phyloP scores from a whole-genome alignment of 192 early-diverging fungal species.

The Coemansia guatemalensis region DNA sequence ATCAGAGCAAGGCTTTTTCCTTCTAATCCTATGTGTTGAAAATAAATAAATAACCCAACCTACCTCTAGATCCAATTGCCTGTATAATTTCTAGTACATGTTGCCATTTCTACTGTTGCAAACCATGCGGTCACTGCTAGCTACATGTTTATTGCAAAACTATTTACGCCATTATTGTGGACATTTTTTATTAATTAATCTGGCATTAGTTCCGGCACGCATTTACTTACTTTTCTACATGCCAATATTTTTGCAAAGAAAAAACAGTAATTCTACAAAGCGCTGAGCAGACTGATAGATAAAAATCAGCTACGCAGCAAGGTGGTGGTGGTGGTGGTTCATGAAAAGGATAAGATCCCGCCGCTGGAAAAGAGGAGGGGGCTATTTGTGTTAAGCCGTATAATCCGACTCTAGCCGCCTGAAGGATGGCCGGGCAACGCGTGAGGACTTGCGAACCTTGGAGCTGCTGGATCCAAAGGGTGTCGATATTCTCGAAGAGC shows the following conservation, averaged over 20 bases:
- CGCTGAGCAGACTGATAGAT: neutral
- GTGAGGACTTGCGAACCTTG: conserved; percentile 52
- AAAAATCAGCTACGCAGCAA: neutral
- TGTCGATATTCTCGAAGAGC: neutral
- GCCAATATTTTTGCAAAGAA: neutral
- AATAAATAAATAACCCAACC: too few relatives aligned
- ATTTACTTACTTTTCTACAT: too few relatives aligned
- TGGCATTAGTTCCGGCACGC: neutral
- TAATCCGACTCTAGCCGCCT: conserved; percentile 45
- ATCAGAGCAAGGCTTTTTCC: too few relatives aligned
- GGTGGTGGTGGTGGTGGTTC: neutral
- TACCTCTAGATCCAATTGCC: too few relatives aligned
- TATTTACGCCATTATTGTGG: too few relatives aligned
- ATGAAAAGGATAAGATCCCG: neutral
- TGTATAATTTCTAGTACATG: too few relatives aligned
- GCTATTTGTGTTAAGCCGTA: conserved; percentile 11
- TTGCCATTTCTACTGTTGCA: too few relatives aligned
- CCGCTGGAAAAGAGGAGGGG: neutral
- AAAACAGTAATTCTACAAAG: neutral
- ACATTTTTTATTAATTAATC: too few relatives aligned
- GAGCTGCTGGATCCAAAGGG: neutral
- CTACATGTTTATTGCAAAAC: too few relatives aligned
- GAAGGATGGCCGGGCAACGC: conserved; percentile 44
- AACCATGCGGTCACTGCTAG: too few relatives aligned
- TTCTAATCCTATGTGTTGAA: too few relatives aligned